These are phyloP conservation scores for Aspergillus awamori DNA, from an alignment of 2,329 filamentous ascomycete genomes.

Conservation along the genomic window DNA sequence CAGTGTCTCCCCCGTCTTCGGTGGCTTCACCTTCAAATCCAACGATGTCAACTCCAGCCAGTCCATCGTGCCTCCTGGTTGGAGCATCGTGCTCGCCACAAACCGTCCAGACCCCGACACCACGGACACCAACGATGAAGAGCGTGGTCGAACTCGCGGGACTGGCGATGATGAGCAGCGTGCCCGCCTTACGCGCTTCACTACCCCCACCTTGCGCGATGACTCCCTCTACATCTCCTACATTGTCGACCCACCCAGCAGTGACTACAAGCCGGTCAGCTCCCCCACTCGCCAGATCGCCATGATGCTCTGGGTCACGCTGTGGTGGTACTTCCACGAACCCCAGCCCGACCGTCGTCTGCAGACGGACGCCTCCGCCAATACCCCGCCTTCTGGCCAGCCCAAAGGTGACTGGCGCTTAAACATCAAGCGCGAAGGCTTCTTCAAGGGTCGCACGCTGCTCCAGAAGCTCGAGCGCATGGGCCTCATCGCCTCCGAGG, in stretches of 20 bases:
- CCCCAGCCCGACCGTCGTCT: constrained; percentile 68
- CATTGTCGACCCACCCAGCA: constrained; percentile 79
- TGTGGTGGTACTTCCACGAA: constrained; percentile 98
- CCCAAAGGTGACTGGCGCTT: constrained; percentile 87
- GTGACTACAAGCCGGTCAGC: constrained; percentile 75
- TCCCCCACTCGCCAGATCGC: constrained; percentile 88
- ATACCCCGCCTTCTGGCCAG: constrained; percentile 69
- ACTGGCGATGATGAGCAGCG: constrained; percentile 40
- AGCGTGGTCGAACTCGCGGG: constrained; percentile 18
- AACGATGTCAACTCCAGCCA: constrained; percentile 71
- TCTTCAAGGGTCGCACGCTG: constrained; percentile 79
- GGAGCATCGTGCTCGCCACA: constrained; percentile 84
- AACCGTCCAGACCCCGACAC: constrained; percentile 46
- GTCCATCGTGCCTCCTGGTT: constrained; percentile 73
- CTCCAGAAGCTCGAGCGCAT: constrained; percentile 91
- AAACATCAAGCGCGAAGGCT: constrained; percentile 81
- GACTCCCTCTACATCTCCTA: constrained; percentile 91
- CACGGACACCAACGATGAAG: constrained; percentile 15
- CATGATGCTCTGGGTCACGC: constrained; percentile 92
- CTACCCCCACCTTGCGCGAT: constrained; percentile 70
- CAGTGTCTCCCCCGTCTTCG: constrained; percentile 82
- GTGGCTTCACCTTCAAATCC: constrained; percentile 86
- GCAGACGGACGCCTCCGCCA: constrained; percentile 62
- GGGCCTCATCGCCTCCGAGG: constrained; percentile 77
- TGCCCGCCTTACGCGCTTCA: constrained; percentile 55